Conservation (phyloP, 768 basidiomycete genomes). For the Dioszegia crocea region DNA sequence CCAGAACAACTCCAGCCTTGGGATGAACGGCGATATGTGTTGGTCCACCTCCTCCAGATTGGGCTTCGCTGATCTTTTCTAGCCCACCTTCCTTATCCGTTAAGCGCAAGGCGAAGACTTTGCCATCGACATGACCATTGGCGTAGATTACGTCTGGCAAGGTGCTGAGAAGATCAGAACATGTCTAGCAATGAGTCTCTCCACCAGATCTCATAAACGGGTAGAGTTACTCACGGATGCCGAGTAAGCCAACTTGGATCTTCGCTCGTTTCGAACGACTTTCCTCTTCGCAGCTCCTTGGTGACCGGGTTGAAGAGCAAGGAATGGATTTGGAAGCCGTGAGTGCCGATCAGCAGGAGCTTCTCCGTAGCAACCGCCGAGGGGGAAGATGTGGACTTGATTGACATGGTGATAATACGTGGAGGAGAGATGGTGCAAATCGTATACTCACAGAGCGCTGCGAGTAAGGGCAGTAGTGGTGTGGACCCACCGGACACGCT, state of each 20-base stretch:
- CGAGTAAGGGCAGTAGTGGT: too few relatives aligned
- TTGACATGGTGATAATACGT: too few relatives aligned
- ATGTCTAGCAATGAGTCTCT: too few relatives aligned
- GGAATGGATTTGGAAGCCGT: slow-evolving; percentile 18
- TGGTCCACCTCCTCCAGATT: slow-evolving; percentile 9
- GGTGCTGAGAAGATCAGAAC: not conserved
- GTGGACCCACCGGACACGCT: too few relatives aligned
- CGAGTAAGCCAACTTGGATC: slow-evolving; percentile 18
- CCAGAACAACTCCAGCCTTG: slow-evolving; percentile 4
- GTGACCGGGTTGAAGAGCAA: slow-evolving; percentile 17
- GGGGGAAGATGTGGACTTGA: not conserved
- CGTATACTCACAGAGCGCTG: too few relatives aligned
- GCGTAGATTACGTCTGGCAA: slow-evolving; percentile 12
- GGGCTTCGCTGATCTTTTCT: slow-evolving; percentile 13
- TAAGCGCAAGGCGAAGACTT: slow-evolving; percentile 8
- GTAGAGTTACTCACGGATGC: slow-evolving; percentile 16
- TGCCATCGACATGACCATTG: slow-evolving; percentile 15
- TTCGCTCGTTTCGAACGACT: slow-evolving; percentile 3
- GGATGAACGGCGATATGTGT: slow-evolving; percentile 17
- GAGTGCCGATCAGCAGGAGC: slow-evolving; percentile 27
- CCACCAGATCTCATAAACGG: not conserved
- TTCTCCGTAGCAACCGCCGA: not conserved
- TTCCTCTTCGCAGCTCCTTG: not conserved
- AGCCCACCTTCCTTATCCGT: not conserved
- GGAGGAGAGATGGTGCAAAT: too few relatives aligned